Base-by-base conservation (phyloP, 257 asterid species). In the Haberlea rhodopensis region DNA sequence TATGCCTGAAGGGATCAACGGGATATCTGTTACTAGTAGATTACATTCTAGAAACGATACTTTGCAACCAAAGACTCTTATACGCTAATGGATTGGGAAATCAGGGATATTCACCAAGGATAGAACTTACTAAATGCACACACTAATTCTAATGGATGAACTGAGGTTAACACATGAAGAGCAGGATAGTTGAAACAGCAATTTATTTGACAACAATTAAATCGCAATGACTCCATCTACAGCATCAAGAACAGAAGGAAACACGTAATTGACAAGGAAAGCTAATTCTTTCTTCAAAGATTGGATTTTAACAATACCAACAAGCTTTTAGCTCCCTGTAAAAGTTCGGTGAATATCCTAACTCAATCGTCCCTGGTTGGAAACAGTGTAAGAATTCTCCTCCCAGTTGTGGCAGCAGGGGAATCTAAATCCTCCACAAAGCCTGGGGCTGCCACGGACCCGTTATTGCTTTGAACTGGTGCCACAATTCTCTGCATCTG, bases 301-400 rank as follows among this genome's bases (percentile, higher is more conserved):
- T 72, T 27, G 53, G 53, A 64, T 77, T 72, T 66, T 63, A 56
- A 67, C 71, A 65, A 69, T 51, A 48, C 52, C 53, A 8, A 54
- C 48, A 60, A 60, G 51, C 72, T 23, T n/a, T n/a, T 70, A 75
- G 71, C 54, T 60, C 48, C 56, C 22, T 29, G 32, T 25, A 45
- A 22, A 69, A 58, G 26, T 37, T 68, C 57, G 58, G 24, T 69
- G 53, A 65, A 65, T 48, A 60, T 5, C 20, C 28, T 26, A 20
- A 24, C 40, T 81, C 71, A 90, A 70, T n/a, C 89, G 45, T 80
- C 89, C 7, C 87, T 86, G 0, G 86, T 81, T 10, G 97, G 96
- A 73, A 90, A 90, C 56, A 90, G 77, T 49, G 97, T 87, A 59
- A 90, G 96, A 69, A 84, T 79, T 53, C 80, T 84, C 71, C 87